Evolutionary conservation across 176 grass and related monocot genomes (phyloP), one percentile per base, ranked within the genome.

Genomic region (Luzula sylvatica): DNA sequence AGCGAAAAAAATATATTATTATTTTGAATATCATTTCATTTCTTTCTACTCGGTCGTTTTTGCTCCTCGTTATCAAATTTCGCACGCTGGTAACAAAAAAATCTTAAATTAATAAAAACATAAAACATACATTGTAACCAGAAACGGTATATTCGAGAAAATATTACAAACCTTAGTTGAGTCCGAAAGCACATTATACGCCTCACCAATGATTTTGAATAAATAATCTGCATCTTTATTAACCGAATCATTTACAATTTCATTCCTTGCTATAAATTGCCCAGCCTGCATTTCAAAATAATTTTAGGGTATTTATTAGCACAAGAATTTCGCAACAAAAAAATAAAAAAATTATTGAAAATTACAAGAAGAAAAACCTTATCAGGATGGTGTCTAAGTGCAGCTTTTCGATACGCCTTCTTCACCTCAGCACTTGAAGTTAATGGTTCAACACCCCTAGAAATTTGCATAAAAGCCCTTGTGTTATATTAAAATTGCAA

Each of bases 191-290:
- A 95, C 66, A 59, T 80, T 61, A 63, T 95, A 95, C 26, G 90
- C 80, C 43, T 95, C 79, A 20, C 80, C 90, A 53, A 95, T 95
- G 38, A 95, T 45, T 80, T 95, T 79, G 57, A 88, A 95, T 61
- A 95, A 79, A 49, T 86, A 79, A 78, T 82, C 71, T 41, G 90
- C 84, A 53, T 88, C 84, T 38, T 59, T 85, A 43, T 58, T 73
- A 44, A 95, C 72, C 73, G 84, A 20, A 13, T 25, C 66, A 26
- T 66, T 58, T 17, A 69, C 53, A 74, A 66, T 95, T 72, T 95
- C 84, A 69, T 65, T 86, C 79, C 80, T 86, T 27, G 65, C 65
- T 55, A 95, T 58, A 57, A 77, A 76, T 47, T 82, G 76, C 56
- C 80, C 51, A 8, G 77, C 84, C 87, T 94, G 73, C 41, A 49